Evolutionary conservation across 805 yeast genomes (phyloP).

Genomic region (Spencermartinsiella europaea): DNA sequence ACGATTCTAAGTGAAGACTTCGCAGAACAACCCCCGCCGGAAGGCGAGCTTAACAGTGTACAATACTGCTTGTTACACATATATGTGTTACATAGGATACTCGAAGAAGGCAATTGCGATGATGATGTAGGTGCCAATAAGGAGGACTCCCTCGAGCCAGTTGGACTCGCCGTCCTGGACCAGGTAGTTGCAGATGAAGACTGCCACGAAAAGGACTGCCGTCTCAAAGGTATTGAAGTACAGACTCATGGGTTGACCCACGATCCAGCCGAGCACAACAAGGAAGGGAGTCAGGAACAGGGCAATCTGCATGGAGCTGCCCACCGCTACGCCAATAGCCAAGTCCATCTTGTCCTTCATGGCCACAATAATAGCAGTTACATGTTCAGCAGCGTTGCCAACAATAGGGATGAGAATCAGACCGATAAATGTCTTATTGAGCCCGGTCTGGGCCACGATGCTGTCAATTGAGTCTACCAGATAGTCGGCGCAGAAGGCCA

Average conservation of each 20-base stretch:
- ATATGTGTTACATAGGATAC: constrained; percentile 69
- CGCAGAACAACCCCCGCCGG: too few relatives aligned
- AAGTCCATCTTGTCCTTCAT: constrained; percentile 95
- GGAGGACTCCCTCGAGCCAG: constrained; percentile 96
- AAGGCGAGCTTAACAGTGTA: too few relatives aligned
- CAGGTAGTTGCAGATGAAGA: constrained; percentile 79
- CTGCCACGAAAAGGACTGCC: constrained; percentile 82
- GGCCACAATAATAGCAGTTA: constrained; percentile 92
- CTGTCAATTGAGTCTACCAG: constrained; percentile 91
- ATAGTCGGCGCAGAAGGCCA: constrained; percentile 88
- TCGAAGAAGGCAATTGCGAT: constrained; percentile 86
- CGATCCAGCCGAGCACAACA: constrained; percentile 90
- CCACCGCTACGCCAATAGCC: constrained; percentile 95
- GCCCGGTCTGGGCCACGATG: constrained; percentile 75
- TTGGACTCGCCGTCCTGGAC: constrained; percentile 92
- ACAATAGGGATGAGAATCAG: constrained; percentile 91
- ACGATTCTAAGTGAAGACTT: too few relatives aligned
- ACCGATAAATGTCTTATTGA: constrained; percentile 94
- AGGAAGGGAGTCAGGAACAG: constrained; percentile 92
- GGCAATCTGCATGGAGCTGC: constrained; percentile 93
- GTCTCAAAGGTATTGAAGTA: constrained; percentile 93
- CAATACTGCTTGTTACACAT: too few relatives aligned
- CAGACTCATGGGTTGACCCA: constrained; percentile 87
- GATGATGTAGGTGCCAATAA: constrained; percentile 77
- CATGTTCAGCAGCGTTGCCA: constrained; percentile 98